Evolutionary conservation across 2,329 filamentous ascomycete species (phyloP).

Genomic region (Fusarium chlamydosporum): DNA sequence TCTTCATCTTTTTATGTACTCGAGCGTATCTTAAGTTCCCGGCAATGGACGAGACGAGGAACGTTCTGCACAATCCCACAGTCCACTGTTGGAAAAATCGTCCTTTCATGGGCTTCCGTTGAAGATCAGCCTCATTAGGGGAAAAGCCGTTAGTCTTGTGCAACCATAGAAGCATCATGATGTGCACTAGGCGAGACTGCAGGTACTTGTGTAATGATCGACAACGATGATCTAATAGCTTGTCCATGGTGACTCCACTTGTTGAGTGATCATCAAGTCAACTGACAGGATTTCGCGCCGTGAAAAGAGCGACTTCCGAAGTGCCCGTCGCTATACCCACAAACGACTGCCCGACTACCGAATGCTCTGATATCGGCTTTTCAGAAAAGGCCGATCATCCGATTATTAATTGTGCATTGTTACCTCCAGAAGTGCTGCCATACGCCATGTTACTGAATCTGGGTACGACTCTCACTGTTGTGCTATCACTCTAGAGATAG

Average conservation of each 20-base stretch:
- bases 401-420: not conserved
- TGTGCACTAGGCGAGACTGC: not conserved
- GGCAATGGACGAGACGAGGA: too few species aligned
- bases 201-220: conserved; percentile 27
- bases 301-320: conserved; percentile 23
- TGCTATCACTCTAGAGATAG: too few species aligned
- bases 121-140: not conserved
- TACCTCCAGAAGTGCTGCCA: not conserved
- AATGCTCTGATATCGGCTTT: not conserved
- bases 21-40: too few species aligned
- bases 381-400: not conserved
- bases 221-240: not conserved
- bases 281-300: conserved; percentile 8
- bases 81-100: too few species aligned
- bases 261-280: not conserved
- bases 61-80: too few species aligned
- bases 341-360: conserved; percentile 34
- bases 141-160: not conserved
- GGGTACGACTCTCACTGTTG: too few species aligned
- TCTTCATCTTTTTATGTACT: not conserved
- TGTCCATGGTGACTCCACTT: conserved; percentile 15
- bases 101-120: not conserved
- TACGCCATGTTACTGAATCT: not conserved
- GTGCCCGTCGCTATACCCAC: not conserved
- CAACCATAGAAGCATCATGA: not conserved